Conservation (phyloP, 257 asterid genomes). For the Vinca minor region DNA sequence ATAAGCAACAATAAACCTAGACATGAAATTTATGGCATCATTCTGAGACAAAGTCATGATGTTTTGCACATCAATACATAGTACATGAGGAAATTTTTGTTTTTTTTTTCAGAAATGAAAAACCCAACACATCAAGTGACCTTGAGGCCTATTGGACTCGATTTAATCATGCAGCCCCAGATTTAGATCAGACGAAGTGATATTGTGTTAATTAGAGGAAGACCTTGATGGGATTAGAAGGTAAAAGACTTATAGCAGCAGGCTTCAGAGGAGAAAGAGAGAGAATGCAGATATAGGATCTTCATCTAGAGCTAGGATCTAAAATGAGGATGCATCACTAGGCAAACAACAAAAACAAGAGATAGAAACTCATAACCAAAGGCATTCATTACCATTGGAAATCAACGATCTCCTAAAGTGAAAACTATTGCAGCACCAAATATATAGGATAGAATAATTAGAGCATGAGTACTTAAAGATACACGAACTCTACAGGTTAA, state of each 20-base stretch:
- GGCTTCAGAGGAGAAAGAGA: no score
- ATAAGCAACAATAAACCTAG: neutral
- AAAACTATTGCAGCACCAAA: neutral
- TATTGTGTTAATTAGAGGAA: neutral
- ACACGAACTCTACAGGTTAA: no score
- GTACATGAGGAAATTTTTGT: neutral
- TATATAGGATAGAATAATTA: neutral
- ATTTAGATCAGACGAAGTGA: neutral
- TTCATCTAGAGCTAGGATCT: neutral
- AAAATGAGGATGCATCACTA: neutral
- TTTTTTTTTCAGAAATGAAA: neutral
- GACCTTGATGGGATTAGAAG: neutral
- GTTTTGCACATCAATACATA: neutral
- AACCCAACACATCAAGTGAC: neutral
- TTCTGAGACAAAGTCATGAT: neutral
- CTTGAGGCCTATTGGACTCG: neutral
- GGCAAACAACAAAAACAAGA: neutral
- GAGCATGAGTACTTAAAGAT: neutral
- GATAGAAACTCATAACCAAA: neutral
- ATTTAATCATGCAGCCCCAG: neutral
- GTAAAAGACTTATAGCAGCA: neutral
- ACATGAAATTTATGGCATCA: neutral
- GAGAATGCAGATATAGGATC: no score
- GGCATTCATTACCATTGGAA: neutral
- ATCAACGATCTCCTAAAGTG: neutral